Base-by-base conservation (phyloP, 23 red algal species). In the Gracilaria domingensis region DNA sequence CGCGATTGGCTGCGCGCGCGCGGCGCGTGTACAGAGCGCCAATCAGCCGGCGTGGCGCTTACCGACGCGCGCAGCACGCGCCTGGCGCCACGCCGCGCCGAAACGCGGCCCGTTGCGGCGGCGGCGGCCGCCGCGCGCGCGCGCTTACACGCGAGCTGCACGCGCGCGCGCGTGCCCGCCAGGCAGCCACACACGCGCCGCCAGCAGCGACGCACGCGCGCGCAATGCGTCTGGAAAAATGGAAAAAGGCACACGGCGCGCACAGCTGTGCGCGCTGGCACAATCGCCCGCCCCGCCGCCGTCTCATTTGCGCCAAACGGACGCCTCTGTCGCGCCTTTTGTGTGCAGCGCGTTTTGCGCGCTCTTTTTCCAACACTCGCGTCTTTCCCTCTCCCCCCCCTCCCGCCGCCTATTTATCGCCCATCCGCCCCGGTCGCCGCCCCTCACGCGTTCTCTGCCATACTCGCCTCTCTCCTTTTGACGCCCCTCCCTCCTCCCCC, bases 71-170 rank as follows among this genome's bases (percentile, higher is more conserved):
- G 11, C 5, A 11, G 5, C 42, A 45, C 42, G 42, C 42, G 42
- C 58, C 23, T 3, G 6, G 23, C 23, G 23, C 58, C 23, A 4
- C 58, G 58, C 58, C 58, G 58, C 58, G 3, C 21, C 58, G 23
- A 5, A 14, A 7, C 26, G 23, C 26, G 58, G 23, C 58, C 21
- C 58, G 58, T 64, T n/a, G 21, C 58, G 23, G 26, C 23, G 23
- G 6, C 58, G 14, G 6, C 58, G 7, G 4, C 21, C 58, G 58
- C 23, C 21, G 26, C 58, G 59, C 59, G 59, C 59, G 59, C 62
- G 62, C 33, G 62, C 62, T 67, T 67, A 67, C 62, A 67, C 33
- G 62, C 17, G 62, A 29, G 28, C 28, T 36, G 62, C 62, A 67
- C 62, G 62, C 62, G 51, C 62, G 62, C 62, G 62, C 62, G 26